These are phyloP conservation scores for Podospora tetraspora DNA, from an alignment of 495 filamentous ascomycete species.

Conservation along the genomic window DNA sequence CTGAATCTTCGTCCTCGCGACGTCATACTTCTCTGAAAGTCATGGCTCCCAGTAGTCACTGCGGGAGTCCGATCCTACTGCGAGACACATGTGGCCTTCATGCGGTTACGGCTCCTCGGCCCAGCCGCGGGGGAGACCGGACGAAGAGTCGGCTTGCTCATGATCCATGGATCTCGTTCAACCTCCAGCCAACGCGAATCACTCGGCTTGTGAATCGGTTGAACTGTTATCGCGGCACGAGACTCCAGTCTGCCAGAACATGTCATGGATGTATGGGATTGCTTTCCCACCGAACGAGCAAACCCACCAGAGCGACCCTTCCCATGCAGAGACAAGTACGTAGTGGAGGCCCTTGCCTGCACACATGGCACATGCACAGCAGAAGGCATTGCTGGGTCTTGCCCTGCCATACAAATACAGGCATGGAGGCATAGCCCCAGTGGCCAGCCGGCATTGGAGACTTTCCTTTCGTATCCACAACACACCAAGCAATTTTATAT, in stretches of 20 bases:
- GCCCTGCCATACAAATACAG: too few relatives aligned
- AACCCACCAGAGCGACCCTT: neutral
- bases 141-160: neutral
- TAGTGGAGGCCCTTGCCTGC: neutral
- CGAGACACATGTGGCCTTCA: too few relatives aligned
- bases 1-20: neutral
- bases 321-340: neutral
- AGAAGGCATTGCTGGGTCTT: neutral
- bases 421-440: too few relatives aligned
- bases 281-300: neutral
- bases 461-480: neutral
- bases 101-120: too few relatives aligned
- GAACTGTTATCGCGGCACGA: too few relatives aligned
- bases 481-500: too few relatives aligned
- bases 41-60: neutral
- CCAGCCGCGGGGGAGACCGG: too few relatives aligned
- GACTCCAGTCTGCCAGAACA: neutral
- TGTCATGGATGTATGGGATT: neutral
- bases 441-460: neutral
- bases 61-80: too few relatives aligned
- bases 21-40: neutral
- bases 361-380: neutral
- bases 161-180: neutral
- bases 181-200: neutral
- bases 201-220: neutral